Base-by-base conservation (phyloP, 2,329 filamentous ascomycete genomes). In the Pseudogymnoascus sp. region DNA sequence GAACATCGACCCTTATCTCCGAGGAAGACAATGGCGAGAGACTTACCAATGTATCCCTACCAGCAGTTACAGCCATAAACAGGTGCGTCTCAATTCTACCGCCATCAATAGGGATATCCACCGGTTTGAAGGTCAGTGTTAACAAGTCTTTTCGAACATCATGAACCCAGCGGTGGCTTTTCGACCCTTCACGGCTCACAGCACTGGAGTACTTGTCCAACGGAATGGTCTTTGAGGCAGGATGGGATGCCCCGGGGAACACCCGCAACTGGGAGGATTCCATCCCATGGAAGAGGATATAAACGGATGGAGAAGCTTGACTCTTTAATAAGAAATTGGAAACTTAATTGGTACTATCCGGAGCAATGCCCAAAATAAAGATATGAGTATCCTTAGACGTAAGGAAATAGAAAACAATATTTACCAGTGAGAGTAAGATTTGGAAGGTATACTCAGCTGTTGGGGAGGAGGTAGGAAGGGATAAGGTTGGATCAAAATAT, bases 21-120 rank as follows among this genome's bases (percentile, higher is more conserved):
- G 2, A 26, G 5, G 10, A 14, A 36, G 6, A n/a, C 21, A 12
- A n/a, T 29, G 40, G 26, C 7, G 29, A 45, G 61, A 63, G 6
- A 16, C 71, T 68, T 77, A 81, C 79, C 71, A 79, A 68, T 62
- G 76, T 68, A 61, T 76, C 73, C 12, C 71, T 73, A 18, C 76
- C 77, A 64, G 77, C 75, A 12, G 74, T 67, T 29, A 81, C 69
- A 68, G 75, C 75, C 68, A 79, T 69, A 11, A 75, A 65, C 7
- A 67, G 57, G 31, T 66, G 66, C 29, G 63, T 66, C 16, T 64
- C 64, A 62, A 65, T 60, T 14, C 66, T 67, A 16, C 67, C 69
- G 36, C 66, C 29, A 34, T 67, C 65, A 66, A 68, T 63, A 14
- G 68, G 29, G 5, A 65, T 62, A 57, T 67, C 62, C 23, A 63